These are phyloP conservation scores for Sugiyamaella smithiae DNA, from an alignment of 805 yeast species.

Conservation along the genomic window DNA sequence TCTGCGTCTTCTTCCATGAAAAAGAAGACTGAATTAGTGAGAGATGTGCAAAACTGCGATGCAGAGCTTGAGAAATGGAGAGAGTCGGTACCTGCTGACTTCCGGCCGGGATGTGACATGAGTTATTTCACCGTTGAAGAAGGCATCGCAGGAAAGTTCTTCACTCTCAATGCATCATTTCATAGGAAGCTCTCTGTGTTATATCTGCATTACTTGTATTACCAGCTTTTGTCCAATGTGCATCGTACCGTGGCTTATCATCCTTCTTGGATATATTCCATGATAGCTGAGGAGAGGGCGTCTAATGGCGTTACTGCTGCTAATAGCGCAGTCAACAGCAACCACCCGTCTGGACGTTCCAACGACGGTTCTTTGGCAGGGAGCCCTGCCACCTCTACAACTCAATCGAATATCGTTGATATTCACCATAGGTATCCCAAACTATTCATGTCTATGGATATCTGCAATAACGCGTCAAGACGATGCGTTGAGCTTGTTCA, in stretches of 20 bases:
- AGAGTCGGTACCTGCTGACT: slow-evolving; percentile 18
- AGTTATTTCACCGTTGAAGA: not conserved
- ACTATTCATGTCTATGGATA: slow-evolving; percentile 20
- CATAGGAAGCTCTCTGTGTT: slow-evolving; percentile 12
- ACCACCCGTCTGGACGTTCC: not conserved
- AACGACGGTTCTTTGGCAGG: not conserved
- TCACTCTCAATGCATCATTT: slow-evolving; percentile 9
- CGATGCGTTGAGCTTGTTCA: slow-evolving; percentile 19
- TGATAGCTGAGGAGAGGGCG: slow-evolving; percentile 14
- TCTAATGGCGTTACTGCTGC: slow-evolving; percentile 1
- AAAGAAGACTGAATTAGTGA: slow-evolving; percentile 16
- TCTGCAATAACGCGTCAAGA: slow-evolving; percentile 24
- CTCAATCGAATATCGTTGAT: not conserved
- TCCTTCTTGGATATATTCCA: slow-evolving; percentile 23
- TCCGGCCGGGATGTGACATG: slow-evolving; percentile 19
- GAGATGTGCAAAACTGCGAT: slow-evolving; percentile 20
- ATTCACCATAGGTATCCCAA: slow-evolving; percentile 16
- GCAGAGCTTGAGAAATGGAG: slow-evolving; percentile 24
- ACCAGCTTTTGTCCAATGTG: slow-evolving; percentile 21
- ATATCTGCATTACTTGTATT: slow-evolving; percentile 23
- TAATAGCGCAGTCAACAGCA: not conserved
- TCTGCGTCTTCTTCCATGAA: slow-evolving; percentile 19
- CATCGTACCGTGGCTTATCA: slow-evolving; percentile 26
- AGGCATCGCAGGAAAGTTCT: not conserved
- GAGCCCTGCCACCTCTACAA: not conserved